Percentiles rank a stretch among this genome's conserved stretches.
Evolutionary conservation across 1,284 basidiomycete genomes (phyloP).

Genomic region (Moniliella sp.): DNA sequence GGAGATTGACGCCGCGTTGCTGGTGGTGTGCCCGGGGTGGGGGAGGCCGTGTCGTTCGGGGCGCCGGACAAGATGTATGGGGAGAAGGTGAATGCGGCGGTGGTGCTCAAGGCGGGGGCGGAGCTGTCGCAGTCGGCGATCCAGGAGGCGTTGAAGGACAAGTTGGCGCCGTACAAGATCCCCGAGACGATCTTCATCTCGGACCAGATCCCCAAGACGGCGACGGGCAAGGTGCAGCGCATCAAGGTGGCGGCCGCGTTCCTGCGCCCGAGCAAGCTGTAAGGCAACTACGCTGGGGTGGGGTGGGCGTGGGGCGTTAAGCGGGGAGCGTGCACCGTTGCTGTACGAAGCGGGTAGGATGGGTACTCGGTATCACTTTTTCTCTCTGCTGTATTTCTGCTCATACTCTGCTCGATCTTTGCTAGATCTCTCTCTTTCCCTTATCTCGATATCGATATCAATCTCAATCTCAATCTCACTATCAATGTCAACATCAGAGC

Average conservation of each 20-base stretch:
- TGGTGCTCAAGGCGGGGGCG: constrained; percentile 20
- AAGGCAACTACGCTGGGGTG: no score
- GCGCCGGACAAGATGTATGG: constrained; percentile 33
- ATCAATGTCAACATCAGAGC: no score
- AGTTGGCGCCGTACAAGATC: constrained; percentile 34
- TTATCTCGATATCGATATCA: no score
- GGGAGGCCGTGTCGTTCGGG: constrained; percentile 39
- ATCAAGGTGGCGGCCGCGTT: constrained; percentile 23
- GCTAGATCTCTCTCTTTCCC: no score
- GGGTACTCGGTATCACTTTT: no score
- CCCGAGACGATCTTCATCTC: constrained; percentile 34
- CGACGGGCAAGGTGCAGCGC: constrained; percentile 29
- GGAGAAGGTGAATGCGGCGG: constrained; percentile 32
- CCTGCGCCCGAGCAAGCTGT: constrained; percentile 2
- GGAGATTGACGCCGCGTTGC: constrained; percentile 42
- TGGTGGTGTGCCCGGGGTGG: constrained; percentile 38
- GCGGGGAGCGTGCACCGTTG: no score
- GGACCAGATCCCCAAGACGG: constrained; percentile 34
- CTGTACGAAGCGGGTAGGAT: no score
- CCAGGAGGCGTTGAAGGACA: constrained; percentile 13
- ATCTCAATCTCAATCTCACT: no score
- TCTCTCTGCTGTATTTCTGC: no score
- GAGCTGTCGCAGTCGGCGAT: constrained; percentile 17
- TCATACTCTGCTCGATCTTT: not conserved
- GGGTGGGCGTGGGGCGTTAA: no score